Conservation (phyloP, 1,284 basidiomycete species). For the Rhizopogon parksii region DNA sequence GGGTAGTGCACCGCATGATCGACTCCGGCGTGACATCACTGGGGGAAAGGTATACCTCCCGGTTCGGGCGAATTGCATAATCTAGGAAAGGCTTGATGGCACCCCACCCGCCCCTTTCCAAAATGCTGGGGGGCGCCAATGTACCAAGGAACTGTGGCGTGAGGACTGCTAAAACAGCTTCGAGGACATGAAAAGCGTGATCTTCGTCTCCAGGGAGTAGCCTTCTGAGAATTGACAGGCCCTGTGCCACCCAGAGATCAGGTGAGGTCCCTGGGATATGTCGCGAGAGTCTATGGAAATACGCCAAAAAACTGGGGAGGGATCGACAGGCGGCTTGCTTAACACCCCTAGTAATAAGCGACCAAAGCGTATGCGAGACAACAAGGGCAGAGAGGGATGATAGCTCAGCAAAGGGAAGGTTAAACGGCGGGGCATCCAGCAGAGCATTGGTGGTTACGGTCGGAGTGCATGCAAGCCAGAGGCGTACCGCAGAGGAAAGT, state of each 20-base stretch:
- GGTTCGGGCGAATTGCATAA: constrained; percentile 33
- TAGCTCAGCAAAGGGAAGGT: constrained; percentile 48
- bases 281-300: constrained; percentile 52
- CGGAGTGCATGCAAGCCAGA: constrained; percentile 58
- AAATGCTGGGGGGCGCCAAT: constrained; percentile 32
- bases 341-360: constrained; percentile 7
- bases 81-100: constrained; percentile 48
- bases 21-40: constrained; percentile 42
- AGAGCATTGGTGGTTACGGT: constrained; percentile 27
- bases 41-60: constrained; percentile 39
- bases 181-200: constrained; percentile 15
- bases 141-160: constrained; percentile 15
- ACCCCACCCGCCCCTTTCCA: constrained; percentile 42
- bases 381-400: constrained; percentile 46
- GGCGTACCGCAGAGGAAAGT: constrained; percentile 45
- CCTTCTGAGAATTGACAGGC: constrained; percentile 45
- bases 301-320: constrained; percentile 43
- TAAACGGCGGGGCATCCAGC: constrained; percentile 42
- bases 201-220: constrained; percentile 66
- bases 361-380: constrained; percentile 46
- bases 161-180: constrained; percentile 12
- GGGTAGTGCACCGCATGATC: constrained; percentile 47
- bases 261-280: constrained; percentile 45
- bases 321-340: constrained; percentile 40
- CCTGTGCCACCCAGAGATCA: constrained; percentile 60